Conservation (phyloP, 352 stramenopile species). For the Pythium myriotylum region DNA sequence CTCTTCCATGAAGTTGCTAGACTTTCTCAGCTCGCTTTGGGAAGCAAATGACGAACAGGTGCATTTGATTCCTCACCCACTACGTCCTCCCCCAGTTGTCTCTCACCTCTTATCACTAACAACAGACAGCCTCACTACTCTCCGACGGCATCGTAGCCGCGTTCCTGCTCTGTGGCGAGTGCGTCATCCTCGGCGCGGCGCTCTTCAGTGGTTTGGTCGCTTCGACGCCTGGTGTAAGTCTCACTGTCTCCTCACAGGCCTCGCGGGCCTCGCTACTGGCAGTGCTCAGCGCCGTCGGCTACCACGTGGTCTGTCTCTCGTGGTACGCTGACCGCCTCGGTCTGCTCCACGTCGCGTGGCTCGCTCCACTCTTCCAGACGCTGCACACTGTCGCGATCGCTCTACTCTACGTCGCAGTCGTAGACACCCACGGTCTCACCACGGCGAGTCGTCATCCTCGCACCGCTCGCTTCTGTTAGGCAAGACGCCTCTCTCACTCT, state of each 20-base stretch:
- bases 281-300: conserved; percentile 8
- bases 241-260: not conserved
- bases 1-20: not conserved
- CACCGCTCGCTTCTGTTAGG: conserved; percentile 1
- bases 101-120: not conserved
- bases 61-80: not conserved
- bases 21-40: conserved; percentile 1
- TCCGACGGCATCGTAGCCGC: conserved; percentile 4
- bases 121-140: not conserved
- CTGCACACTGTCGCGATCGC: conserved; percentile 19
- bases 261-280: conserved; percentile 3
- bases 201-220: conserved; percentile 19
- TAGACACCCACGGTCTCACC: conserved; percentile 2
- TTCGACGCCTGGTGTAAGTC: not conserved
- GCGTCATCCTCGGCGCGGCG: conserved; percentile 16
- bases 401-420: conserved; percentile 12
- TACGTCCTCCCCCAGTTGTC: no score
- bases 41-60: not conserved
- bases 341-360: conserved; percentile 12
- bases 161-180: conserved; percentile 22
- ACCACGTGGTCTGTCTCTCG: conserved; percentile 15
- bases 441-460: not conserved
- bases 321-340: conserved; percentile 17
- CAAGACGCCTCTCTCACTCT: conserved; percentile 28
- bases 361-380: conserved; percentile 13